Evolutionary conservation across 805 yeast genomes (phyloP), one percentile per base, ranked within the genome.

Genomic region (Yamadazyma tumulicola): DNA sequence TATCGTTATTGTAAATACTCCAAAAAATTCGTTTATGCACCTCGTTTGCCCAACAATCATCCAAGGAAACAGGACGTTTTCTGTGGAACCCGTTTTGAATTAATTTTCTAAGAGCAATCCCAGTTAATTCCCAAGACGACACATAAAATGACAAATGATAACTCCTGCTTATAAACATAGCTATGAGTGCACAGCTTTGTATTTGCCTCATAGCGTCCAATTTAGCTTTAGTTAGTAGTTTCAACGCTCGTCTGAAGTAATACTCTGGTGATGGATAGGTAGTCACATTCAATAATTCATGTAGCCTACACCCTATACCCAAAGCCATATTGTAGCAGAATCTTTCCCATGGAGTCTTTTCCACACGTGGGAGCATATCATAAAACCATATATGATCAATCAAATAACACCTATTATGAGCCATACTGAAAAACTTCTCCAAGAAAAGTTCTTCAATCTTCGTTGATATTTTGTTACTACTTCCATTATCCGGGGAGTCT

Each of bases 251-350:
- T 19, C 39, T 11, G 12, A 42, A 32, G 21, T 36, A 42, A 1
- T 28, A 12, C 14, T 42, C 43, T 11, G 46, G 46, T 12, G 32
- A 32, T 3, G 43, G 43, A 18, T 29, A 42, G 2, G 36, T 27
- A 1, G 43, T 29, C 4, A 38, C 46, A 6, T 34, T 30, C 19
- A 39, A 18, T 3, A 42, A 26, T 20, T 42, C 43, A 2, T 32
- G 26, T 12, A 42, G 24, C 19, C 46, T 19, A 34, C 46, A 42
- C 19, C 46, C 46, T 5, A 42, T 42, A 6, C 41, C 46, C 22
- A 42, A 34, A 1, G 41, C 46, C 2, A 42, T 39, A 37, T 42
- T 33, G 13, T 29, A 21, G 13, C 37, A 27, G 21, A 42, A 42
- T 9, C 11, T 29, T 13, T 42, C 43, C 46, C 46, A 42, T 3